phyloP scores from a whole-genome alignment of 108 stramenopile species.

The Conticribra weissflogii region DNA sequence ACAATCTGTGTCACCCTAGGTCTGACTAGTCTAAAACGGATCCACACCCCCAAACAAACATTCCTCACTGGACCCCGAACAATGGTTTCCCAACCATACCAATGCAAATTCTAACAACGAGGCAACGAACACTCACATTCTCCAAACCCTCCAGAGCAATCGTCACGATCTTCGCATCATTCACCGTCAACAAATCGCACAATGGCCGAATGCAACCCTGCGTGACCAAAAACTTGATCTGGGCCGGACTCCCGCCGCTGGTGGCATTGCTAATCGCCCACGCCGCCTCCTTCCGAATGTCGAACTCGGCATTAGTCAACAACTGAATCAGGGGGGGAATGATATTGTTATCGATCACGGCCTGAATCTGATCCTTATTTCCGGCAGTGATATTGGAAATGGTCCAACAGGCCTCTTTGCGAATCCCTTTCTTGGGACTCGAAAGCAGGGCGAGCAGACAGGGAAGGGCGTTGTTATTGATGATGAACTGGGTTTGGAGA shows the following conservation, averaged over 20 bases:
- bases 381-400: constrained; percentile 99
- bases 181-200: constrained; percentile 89
- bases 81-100: constrained; percentile 7
- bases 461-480: constrained; percentile 94
- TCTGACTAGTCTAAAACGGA: too few species aligned
- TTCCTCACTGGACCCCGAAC: too few species aligned
- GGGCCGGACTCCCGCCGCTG: constrained; percentile 92
- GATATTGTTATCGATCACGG: constrained; percentile 94
- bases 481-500: constrained; percentile 94
- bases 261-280: constrained; percentile 99
- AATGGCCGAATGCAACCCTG: constrained; percentile 94
- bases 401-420: constrained; percentile 99
- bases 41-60: too few species aligned
- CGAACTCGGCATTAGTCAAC: constrained; percentile 93
- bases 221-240: constrained; percentile 94
- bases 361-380: constrained; percentile 97
- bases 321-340: constrained; percentile 95
- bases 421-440: constrained; percentile 96
- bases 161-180: constrained; percentile 95
- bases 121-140: constrained; percentile 68
- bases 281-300: constrained; percentile 98
- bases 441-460: constrained; percentile 91
- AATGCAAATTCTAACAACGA: too few species aligned
- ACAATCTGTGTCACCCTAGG: too few species aligned
- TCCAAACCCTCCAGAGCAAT: constrained; percentile 98